Percentiles rank a stretch among this genome's conserved stretches.
Evolutionary conservation across 139 green algal species (phyloP).

Genomic region (Nannochloris sp.): DNA sequence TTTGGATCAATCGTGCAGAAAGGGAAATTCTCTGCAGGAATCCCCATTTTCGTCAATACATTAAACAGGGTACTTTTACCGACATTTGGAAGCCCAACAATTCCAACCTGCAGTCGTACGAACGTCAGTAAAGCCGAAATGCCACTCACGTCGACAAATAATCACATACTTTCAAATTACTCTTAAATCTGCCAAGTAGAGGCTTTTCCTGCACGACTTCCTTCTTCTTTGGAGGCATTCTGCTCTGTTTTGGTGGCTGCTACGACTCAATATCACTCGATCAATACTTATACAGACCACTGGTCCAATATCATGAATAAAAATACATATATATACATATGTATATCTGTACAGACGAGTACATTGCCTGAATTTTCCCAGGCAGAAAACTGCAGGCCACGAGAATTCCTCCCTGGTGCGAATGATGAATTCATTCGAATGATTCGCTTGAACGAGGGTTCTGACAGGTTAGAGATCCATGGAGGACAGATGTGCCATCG

Average conservation of each 20-base stretch:
- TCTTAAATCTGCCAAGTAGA: slow-evolving; percentile 87
- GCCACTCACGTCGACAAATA: no score
- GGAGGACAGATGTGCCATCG: no score
- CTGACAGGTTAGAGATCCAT: no score
- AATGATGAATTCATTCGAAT: no score
- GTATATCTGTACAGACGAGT: no score
- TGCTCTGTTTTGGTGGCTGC: background rate
- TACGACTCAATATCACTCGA: background rate
- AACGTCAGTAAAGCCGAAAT: background rate
- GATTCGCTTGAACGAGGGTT: no score
- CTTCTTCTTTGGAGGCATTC: slow-evolving; percentile 54
- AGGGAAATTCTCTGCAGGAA: slow-evolving; percentile 89
- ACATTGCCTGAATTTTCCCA: no score
- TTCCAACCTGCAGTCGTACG: slow-evolving; percentile 57
- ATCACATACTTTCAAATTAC: slow-evolving; percentile 71
- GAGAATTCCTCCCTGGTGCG: no score
- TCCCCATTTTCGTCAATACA: slow-evolving; percentile 68
- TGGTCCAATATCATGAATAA: no score
- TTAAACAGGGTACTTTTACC: slow-evolving; percentile 95
- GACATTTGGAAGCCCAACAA: slow-evolving; percentile 95
- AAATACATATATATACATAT: no score
- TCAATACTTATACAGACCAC: no score
- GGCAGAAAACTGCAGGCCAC: no score
- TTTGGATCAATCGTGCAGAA: slow-evolving; percentile 97
- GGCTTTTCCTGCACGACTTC: slow-evolving; percentile 65